Evolutionary conservation across 805 yeast genomes (phyloP), one percentile per base, ranked within the genome.

Genomic region (Zygosaccharomyces bisporus): DNA sequence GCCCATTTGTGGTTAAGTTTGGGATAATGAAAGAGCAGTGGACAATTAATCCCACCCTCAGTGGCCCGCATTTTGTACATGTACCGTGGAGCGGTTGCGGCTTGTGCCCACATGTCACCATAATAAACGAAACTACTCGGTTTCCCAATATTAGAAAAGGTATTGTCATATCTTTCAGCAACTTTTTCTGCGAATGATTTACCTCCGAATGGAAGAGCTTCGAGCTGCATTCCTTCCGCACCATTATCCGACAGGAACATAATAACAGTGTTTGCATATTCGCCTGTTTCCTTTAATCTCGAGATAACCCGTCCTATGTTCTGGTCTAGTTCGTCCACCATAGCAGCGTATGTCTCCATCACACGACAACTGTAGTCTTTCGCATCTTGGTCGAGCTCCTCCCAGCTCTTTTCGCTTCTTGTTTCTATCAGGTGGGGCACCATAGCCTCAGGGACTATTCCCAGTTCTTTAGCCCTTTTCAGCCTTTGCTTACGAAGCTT

Each of bases 211-310:
- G 84, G 81, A 52, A 75, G 61, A 2, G 80, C 82, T 50, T 78
- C 81, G 61, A 76, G 64, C 39, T 76, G 60, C 70, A 76, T 72
- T 12, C 83, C 81, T 55, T 79, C 83, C 4, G 83, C 83, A 18
- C 83, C 84, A 56, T 79, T 79, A 58, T 79, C 83, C 3, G 82
- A 76, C 73, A 78, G 74, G 63, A 79, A 79, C 25, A 77, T 49
- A n/a, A 79, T 66, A 51, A 77, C 66, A 0, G 83, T 79, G 59
- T 79, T 74, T 32, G 78, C 81, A 20, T 70, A 57, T 54, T 76
- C 75, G 9, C 70, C 75, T 1, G 63, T 57, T 3, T 50, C 41
- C 52, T 75, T 70, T 19, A 79, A 59, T 16, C 66, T 58, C 4
- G 69, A 61, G 4, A 78, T 44, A 0, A 78, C 71, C 43, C 72